phyloP scores from a whole-genome alignment of 257 asterid species.

The Plantago major region DNA sequence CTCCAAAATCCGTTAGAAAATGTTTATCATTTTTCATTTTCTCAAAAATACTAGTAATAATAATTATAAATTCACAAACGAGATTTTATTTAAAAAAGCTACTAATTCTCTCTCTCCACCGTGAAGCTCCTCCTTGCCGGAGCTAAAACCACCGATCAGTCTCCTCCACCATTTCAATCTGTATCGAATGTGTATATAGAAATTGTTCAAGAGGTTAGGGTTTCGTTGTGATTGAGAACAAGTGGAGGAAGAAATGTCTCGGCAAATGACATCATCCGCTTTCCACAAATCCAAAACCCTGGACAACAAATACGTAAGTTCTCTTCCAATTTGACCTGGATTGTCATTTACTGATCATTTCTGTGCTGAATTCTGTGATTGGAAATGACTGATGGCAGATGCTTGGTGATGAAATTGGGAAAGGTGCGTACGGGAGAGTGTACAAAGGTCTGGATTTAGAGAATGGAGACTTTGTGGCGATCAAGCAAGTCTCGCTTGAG shows the following conservation, averaged over 20 bases:
- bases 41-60: too few relatives aligned
- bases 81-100: too few relatives aligned
- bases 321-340: background rate
- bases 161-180: too few relatives aligned
- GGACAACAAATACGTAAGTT: conserved; percentile 51
- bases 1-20: too few relatives aligned
- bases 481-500: conserved; percentile 93
- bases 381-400: conserved; percentile 35
- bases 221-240: background rate
- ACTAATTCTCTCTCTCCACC: too few relatives aligned
- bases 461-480: conserved; percentile 96
- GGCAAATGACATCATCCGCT: conserved; percentile 49
- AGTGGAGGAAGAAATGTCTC: conserved; percentile 31
- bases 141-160: too few relatives aligned
- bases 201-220: too few relatives aligned
- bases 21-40: too few relatives aligned
- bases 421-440: conserved; percentile 98
- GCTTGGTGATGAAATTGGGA: conserved; percentile 98
- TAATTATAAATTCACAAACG: too few relatives aligned
- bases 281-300: conserved; percentile 62
- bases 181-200: too few relatives aligned
- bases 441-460: conserved; percentile 97
- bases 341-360: background rate
- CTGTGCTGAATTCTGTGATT: background rate
- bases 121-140: too few relatives aligned